phyloP scores from a whole-genome alignment of 2,329 filamentous ascomycete genomes.

The Fusarium verrucosum region DNA sequence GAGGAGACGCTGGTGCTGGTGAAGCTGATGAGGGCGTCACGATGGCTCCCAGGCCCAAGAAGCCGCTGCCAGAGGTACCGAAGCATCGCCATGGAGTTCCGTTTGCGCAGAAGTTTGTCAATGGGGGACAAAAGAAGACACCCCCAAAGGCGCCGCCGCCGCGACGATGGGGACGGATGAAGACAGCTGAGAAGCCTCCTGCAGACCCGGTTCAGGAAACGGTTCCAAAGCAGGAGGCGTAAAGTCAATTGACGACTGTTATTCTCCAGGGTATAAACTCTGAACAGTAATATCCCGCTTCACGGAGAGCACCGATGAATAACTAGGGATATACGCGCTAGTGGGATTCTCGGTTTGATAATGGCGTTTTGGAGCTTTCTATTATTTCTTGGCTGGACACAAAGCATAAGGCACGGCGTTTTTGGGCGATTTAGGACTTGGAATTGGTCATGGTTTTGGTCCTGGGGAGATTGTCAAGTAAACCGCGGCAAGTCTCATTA shows the following conservation, averaged over 20 bases:
- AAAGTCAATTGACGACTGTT: neutral
- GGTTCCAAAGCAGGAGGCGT: constrained; percentile 27
- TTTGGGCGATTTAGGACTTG: constrained; percentile 14
- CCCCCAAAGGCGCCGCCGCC: constrained; percentile 59
- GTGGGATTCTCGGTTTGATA: constrained; percentile 19
- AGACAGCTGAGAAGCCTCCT: constrained; percentile 46
- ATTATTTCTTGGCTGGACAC: constrained; percentile 30
- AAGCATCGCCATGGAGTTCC: constrained; percentile 65
- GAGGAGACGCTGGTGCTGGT: constrained; percentile 38
- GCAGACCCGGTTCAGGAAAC: constrained; percentile 43
- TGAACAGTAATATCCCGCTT: constrained; percentile 5
- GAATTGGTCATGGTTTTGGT: constrained; percentile 2
- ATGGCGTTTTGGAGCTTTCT: constrained; percentile 39
- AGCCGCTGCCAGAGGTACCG: constrained; percentile 63
- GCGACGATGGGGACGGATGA: constrained; percentile 56
- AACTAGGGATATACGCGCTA: constrained; percentile 7
- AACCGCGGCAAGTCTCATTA: constrained; percentile 14
- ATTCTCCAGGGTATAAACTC: constrained; percentile 1
- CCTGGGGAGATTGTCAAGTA: constrained; percentile 20
- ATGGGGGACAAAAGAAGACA: constrained; percentile 51
- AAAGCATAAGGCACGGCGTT: constrained; percentile 36
- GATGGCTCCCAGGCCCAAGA: constrained; percentile 52
- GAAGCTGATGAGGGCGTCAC: constrained; percentile 36
- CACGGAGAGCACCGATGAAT: constrained; percentile 11
- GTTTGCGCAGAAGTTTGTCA: constrained; percentile 47